Base-by-base conservation (phyloP, 1,284 basidiomycete species). In the Entoloma clypeatum region DNA sequence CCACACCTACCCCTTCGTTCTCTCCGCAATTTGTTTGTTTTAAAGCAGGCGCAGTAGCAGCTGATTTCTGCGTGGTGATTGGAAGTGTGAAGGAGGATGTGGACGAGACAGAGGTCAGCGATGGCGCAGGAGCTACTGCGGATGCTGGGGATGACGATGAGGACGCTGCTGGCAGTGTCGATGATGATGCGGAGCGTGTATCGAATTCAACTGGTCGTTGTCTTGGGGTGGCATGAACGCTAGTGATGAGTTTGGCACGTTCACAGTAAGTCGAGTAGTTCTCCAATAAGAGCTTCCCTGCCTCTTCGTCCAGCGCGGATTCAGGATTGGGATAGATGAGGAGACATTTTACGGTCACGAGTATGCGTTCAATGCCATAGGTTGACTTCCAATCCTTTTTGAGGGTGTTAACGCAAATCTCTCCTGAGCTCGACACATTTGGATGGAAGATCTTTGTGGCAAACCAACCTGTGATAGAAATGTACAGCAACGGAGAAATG, bases 271-370 rank as follows among this genome's bases (percentile, higher is more conserved):
- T 86, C 30, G 85, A 78, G 61, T 93, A 93, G 55, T 92, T 83
- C 60, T 95, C 93, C 36, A 94, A 70, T 35, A 97, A 65, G 42
- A 95, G 72, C 61, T 92, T 93, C 11, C 92, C 92, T 0, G 93
- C 92, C 62, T 95, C 92, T 59, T 96, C 92, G 61, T 97, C 91
- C 41, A 98, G 70, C 0, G 94, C 93, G 10, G 89, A 92, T 62
- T 97, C 94, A 13, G 94, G 90, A 60, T 97, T 97, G 9, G 94
- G 94, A 56, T 92, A 92, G 53, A 98, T 96, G 48, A 98, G 76
- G 23, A 98, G 78, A 58, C 94, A 96, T 62, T 93, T 94, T 54
- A 96, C 84, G 25, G 89, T 92, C 57, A 91, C 83, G 7, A 96
- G 74, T 43, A 96, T 95, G 60, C 95, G 88, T 4, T 72, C 80